Evolutionary conservation across 164 flowering plant species (phyloP), one percentile per base, ranked within the genome.

Genomic region (Akebia trifoliata): DNA sequence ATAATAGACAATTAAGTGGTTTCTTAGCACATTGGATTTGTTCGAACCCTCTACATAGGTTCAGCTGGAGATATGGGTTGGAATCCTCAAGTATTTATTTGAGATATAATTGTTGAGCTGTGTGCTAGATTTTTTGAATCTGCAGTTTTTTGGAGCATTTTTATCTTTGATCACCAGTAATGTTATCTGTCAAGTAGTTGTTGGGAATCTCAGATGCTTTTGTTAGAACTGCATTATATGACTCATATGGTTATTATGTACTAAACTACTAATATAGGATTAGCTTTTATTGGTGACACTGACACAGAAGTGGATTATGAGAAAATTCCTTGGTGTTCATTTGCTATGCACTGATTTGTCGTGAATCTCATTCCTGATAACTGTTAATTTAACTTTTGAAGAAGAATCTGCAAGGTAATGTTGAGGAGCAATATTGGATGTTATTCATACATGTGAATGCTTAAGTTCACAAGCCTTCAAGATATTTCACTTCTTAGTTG

Each of bases 311-410:
- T 26, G 59, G 58, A 15, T 31, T 52, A 24, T 52, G 18, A 44
- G 48, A n/a, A n/a, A n/a, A n/a, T 53, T 63, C 53, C 47, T 81
- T 81, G 80, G 77, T 78, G 75, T 77, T n/a, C n/a, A n/a, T n/a
- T n/a, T n/a, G n/a, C n/a, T n/a, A n/a, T n/a, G 40, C 71, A 59
- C 80, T 66, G 82, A 78, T 79, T 78, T 78, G 81, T 57, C 62
- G 64, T 63, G 32, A 65, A 56, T 61, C 65, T 52, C 38, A 40
- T 48, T 50, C 62, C 47, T 69, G 63, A 66, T 67, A 61, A 59
- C 37, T 74, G 50, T 61, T 59, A 52, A 30, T 37, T 26, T 30
- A 45, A 48, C 25, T 52, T 50, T 11, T 56, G 48, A 51, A 40
- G n/a, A n/a, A n/a, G 35, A 47, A 0, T 40, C 24, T 22, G 9